These are phyloP conservation scores for Neospermospora avenae DNA, from an alignment of 2,329 filamentous ascomycete genomes.

Conservation along the genomic window DNA sequence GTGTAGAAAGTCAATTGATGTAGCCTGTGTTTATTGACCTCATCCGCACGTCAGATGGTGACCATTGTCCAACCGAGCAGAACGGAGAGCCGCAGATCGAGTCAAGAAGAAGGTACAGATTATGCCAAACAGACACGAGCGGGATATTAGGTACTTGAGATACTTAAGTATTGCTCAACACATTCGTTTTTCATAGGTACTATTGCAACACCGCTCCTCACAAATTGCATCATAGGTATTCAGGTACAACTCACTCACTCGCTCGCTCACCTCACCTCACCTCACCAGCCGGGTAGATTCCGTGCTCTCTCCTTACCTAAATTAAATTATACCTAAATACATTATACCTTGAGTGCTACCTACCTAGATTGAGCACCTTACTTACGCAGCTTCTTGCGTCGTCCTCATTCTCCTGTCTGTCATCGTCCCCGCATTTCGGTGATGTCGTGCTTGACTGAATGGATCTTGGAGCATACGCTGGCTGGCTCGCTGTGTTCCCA, in stretches of 20 bases:
- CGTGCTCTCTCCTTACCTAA: neutral
- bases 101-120: neutral
- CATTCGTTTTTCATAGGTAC: neutral
- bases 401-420: neutral
- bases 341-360: no score
- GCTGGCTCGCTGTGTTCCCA: neutral
- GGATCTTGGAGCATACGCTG: no score
- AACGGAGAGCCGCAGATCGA: neutral
- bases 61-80: neutral
- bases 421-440: neutral
- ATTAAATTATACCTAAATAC: neutral
- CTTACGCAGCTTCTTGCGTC: neutral
- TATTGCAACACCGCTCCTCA: neutral
- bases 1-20: neutral
- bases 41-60: neutral
- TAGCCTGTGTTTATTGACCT: neutral
- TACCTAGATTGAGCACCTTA: no score
- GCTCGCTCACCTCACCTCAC: neutral
- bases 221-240: neutral
- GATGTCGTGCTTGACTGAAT: neutral
- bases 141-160: neutral
- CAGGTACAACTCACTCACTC: neutral
- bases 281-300: neutral
- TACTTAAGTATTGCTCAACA: neutral
- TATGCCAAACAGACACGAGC: neutral